Conservation (phyloP, 805 yeast genomes). For the Scheffersomyces stipitis region DNA sequence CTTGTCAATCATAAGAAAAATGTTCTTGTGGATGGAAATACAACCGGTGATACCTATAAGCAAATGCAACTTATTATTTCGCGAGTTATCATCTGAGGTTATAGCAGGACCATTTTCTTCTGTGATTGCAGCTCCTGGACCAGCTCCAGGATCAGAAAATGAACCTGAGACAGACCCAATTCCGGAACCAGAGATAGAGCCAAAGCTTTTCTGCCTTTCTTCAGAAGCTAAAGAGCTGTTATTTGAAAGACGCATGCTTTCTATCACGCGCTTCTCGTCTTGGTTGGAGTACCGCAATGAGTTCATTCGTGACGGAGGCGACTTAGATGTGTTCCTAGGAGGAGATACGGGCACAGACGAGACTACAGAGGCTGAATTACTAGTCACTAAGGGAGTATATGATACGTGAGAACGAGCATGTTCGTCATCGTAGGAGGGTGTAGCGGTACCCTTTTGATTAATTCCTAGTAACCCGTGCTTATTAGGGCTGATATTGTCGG, state of each 20-base stretch:
- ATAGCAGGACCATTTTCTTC: too few species aligned
- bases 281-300: not conserved
- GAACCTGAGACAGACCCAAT: not conserved
- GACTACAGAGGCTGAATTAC: not conserved
- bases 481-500: constrained; percentile 4
- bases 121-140: not conserved
- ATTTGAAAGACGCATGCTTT: not conserved
- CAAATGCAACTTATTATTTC: constrained; percentile 17
- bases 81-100: not conserved
- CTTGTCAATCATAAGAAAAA: constrained; percentile 22
- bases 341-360: not conserved
- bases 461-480: constrained; percentile 2
- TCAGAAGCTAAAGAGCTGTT: not conserved
- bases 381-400: not conserved
- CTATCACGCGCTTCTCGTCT: not conserved
- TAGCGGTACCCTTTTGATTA: not conserved
- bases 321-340: not conserved
- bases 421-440: not conserved
- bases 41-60: constrained; percentile 27
- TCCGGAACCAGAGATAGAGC: not conserved
- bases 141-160: not conserved
- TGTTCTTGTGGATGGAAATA: constrained; percentile 19
- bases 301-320: not conserved
- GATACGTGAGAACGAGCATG: not conserved
- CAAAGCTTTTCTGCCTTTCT: not conserved